A percentile compares a stretch with the other conserved stretches of the same genome.
Conservation (phyloP, 306 rosid genomes). For the Fragaria ananassa region DNA sequence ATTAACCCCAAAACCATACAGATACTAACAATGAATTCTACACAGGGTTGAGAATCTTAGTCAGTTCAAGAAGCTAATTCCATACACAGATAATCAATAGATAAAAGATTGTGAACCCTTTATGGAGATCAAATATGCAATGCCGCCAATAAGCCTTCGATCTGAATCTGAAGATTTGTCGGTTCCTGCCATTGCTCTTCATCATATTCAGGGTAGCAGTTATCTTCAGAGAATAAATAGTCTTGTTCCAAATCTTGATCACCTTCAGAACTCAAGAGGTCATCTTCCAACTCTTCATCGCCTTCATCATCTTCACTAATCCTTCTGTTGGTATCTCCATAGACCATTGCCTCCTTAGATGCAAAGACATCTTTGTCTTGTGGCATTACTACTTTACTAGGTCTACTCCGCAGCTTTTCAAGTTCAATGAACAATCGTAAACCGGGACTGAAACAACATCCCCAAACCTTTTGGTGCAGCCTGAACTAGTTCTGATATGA, state of each 20-base stretch:
- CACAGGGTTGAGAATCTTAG: background rate
- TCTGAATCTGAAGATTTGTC: background rate
- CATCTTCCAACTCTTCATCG: background rate
- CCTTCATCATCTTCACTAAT: background rate
- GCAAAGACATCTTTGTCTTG: background rate
- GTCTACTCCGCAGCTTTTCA: background rate
- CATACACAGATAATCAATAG: background rate
- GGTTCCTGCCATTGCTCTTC: background rate
- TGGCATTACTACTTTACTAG: slow-evolving; percentile 5
- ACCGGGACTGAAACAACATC: background rate
- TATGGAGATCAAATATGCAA: background rate
- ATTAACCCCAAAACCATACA: no score
- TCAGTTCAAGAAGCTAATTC: background rate
- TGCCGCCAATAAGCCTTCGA: no score
- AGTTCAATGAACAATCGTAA: background rate
- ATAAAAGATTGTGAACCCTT: background rate
- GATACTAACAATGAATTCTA: background rate
- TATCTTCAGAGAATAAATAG: background rate
- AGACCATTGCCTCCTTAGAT: background rate
- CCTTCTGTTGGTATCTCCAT: background rate
- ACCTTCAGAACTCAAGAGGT: background rate
- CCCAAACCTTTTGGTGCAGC: background rate
- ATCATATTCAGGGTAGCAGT: background rate
- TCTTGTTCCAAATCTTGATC: background rate
- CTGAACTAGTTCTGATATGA: background rate